phyloP scores from a whole-genome alignment of 768 basidiomycete species.

The Naganishia randhawae region DNA sequence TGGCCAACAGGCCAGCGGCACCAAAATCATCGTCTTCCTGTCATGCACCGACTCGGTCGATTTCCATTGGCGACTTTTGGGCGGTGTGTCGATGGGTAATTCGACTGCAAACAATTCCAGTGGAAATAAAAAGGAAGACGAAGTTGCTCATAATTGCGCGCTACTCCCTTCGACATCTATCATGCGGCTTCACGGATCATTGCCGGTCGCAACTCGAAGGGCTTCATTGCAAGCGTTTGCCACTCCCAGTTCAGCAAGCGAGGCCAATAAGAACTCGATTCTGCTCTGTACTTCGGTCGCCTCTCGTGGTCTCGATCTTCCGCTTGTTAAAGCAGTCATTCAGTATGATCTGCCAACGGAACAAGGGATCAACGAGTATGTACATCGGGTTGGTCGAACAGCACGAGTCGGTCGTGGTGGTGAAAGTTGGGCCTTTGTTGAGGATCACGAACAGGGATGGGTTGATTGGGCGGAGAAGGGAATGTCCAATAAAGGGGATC shows the following conservation, averaged over 20 bases:
- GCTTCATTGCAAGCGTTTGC: constrained; percentile 81
- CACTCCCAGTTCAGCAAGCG: constrained; percentile 31
- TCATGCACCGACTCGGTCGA: constrained; percentile 98
- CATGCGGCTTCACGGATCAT: constrained; percentile 87
- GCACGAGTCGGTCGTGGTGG: constrained; percentile 94
- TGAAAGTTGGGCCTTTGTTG: constrained; percentile 89
- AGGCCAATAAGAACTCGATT: constrained; percentile 59
- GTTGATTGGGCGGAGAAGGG: constrained; percentile 79
- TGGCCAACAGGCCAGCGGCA: constrained; percentile 49
- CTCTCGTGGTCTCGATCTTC: constrained; percentile 94
- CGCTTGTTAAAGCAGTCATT: constrained; percentile 85
- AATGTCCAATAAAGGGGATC: constrained; percentile 62
- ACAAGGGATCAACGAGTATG: constrained; percentile 90
- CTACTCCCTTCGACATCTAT: constrained; percentile 77
- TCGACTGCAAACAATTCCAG: constrained; percentile 43
- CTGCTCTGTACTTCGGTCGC: constrained; percentile 95
- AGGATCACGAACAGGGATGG: constrained; percentile 83
- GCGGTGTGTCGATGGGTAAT: constrained; percentile 65
- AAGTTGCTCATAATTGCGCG: constrained; percentile 63
- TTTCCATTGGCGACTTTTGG: constrained; percentile 85
- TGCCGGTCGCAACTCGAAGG: constrained; percentile 73
- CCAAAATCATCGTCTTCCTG: constrained; percentile 77
- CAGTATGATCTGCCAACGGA: constrained; percentile 98
- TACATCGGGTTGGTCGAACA: constrained; percentile 94
- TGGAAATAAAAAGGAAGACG: constrained; percentile 42